A percentile compares a stretch with the other conserved stretches of the same genome.
These are phyloP conservation scores for Cicer cuneatum DNA, from an alignment of 306 rosid genomes.

Conservation along the genomic window DNA sequence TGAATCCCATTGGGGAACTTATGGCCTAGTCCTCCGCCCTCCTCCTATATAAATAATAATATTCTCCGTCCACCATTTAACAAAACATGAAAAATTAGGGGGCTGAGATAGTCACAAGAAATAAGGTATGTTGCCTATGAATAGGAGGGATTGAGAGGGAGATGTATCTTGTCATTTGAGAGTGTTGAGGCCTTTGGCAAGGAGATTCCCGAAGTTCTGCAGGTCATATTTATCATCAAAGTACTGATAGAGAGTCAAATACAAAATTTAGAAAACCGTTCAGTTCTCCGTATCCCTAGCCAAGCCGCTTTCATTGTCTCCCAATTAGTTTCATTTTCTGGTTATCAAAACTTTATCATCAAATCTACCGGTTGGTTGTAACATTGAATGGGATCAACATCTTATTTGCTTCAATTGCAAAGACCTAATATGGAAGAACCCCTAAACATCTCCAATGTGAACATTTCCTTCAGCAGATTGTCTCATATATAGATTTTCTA, in stretches of 20 bases:
- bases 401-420: neutral
- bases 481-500: neutral
- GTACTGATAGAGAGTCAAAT: neutral
- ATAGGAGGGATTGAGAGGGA: neutral
- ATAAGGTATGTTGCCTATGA: neutral
- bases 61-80: neutral
- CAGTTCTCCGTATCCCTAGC: neutral
- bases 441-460: neutral
- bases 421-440: neutral
- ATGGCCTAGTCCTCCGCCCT: neutral
- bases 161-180: neutral
- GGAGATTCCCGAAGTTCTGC: neutral
- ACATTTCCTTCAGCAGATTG: neutral
- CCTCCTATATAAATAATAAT: neutral
- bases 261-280: neutral
- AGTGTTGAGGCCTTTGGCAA: neutral
- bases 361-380: neutral
- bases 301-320: neutral
- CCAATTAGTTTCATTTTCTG: slow-evolving; percentile 11
- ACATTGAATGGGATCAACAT: neutral
- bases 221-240: too few relatives aligned
- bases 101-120: neutral
- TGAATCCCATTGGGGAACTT: neutral
- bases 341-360: neutral
- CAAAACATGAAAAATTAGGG: neutral